A percentile compares a stretch with the other conserved stretches of the same genome.
phyloP scores from a whole-genome alignment of 768 basidiomycete species.

The Inosperma sp. region DNA sequence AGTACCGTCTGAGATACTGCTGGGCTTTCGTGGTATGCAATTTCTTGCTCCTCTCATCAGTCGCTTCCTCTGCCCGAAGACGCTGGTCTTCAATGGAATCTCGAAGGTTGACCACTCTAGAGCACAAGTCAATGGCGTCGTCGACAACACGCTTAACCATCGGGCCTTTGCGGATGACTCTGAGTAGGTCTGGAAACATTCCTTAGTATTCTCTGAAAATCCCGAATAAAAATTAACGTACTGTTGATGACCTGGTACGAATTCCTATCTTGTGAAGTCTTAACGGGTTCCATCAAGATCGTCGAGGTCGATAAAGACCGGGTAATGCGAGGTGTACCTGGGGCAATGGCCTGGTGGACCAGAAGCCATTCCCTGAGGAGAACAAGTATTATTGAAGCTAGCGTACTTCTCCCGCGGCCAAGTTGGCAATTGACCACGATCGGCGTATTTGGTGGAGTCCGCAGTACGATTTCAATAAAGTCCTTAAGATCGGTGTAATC shows the following conservation, averaged over 20 bases:
- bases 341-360: constrained; percentile 34
- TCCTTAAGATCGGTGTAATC: constrained; percentile 72
- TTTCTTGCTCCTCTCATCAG: constrained; percentile 66
- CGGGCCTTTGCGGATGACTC: constrained; percentile 83
- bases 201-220: constrained; percentile 5
- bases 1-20: constrained; percentile 80
- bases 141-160: constrained; percentile 84
- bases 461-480: constrained; percentile 72
- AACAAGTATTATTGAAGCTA: constrained; percentile 80
- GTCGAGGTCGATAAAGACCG: constrained; percentile 47
- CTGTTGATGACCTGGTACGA: constrained; percentile 91
- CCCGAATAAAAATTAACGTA: constrained; percentile 32
- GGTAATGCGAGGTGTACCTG: constrained; percentile 33
- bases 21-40: constrained; percentile 69
- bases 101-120: constrained; percentile 76
- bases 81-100: constrained; percentile 86
- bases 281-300: constrained; percentile 31
- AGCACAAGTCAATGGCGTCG: constrained; percentile 82
- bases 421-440: constrained; percentile 96
- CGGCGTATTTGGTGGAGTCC: constrained; percentile 63
- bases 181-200: constrained; percentile 56
- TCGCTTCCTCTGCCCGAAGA: constrained; percentile 68
- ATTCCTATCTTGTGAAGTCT: constrained; percentile 37
- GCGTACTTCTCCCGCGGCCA: constrained; percentile 85
- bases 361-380: constrained; percentile 84